These are phyloP conservation scores for Lumnitzera racemosa DNA, from an alignment of 345 rosid species.

Conservation along the genomic window DNA sequence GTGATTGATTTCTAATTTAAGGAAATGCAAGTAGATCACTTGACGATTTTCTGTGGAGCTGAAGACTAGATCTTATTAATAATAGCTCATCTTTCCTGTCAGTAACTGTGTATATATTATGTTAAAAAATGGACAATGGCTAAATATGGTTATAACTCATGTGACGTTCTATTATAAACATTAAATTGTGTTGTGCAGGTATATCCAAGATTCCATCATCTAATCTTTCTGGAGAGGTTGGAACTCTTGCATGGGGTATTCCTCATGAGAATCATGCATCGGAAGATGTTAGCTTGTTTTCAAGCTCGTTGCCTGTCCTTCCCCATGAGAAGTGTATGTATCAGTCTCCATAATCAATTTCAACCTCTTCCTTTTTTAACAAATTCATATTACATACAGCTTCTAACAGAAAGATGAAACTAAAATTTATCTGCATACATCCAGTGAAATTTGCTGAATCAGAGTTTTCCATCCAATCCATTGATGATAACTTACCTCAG, in stretches of 20 bases:
- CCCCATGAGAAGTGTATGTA: conserved; percentile 62
- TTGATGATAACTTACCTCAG: conserved; percentile 43
- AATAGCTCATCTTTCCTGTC: too few relatives aligned
- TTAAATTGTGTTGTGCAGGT: conserved; percentile 18
- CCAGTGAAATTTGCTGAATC: conserved; percentile 62
- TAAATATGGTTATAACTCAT: neutral
- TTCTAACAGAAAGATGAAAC: neutral
- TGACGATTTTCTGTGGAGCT: too few relatives aligned
- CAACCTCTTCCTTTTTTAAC: neutral
- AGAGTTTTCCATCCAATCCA: conserved; percentile 31
- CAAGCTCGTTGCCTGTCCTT: conserved; percentile 78
- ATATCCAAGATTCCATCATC: conserved; percentile 19
- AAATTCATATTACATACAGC: neutral
- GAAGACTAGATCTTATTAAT: too few relatives aligned
- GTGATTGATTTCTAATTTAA: too few relatives aligned
- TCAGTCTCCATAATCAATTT: conserved; percentile 2
- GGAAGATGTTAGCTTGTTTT: conserved; percentile 68
- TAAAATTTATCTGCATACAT: conserved; percentile 15
- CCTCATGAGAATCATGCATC: conserved; percentile 32
- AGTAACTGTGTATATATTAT: too few relatives aligned
- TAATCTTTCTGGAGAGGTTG: conserved; percentile 19
- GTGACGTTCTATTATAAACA: neutral
- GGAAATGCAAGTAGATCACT: too few relatives aligned
- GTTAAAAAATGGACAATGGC: neutral
- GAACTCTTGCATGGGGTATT: conserved; percentile 43